Evolutionary conservation across 148 eudicot genomes (phyloP).

Genomic region (Pharnaceum exiguum): DNA sequence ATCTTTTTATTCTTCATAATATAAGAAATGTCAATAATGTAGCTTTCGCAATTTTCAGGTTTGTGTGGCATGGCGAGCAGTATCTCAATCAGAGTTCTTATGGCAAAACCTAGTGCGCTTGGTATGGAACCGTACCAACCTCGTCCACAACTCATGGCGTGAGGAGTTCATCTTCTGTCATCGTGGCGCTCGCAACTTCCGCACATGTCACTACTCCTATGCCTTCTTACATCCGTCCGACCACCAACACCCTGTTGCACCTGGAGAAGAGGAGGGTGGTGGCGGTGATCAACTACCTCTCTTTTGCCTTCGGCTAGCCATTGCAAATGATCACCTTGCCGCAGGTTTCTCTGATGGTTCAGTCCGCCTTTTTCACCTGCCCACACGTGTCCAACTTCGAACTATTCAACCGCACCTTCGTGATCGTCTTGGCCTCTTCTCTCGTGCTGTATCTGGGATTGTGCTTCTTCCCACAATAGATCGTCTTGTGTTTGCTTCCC

Average conservation of each 20-base stretch:
- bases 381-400: constrained; percentile 39
- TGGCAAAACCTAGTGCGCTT: constrained; percentile 74
- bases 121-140: constrained; percentile 50
- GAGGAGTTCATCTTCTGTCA: constrained; percentile 70
- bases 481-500: constrained; percentile 57
- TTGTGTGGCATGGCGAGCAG: constrained; percentile 77
- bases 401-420: constrained; percentile 57
- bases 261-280: constrained; percentile 22
- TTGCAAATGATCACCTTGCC: constrained; percentile 54
- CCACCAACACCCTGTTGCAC: constrained; percentile 7
- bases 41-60: constrained; percentile 36
- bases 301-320: constrained; percentile 63
- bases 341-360: constrained; percentile 84
- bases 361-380: constrained; percentile 59
- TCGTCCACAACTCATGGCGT: constrained; percentile 50
- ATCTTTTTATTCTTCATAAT: background rate
- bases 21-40: too few species aligned
- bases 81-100: constrained; percentile 63
- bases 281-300: constrained; percentile 29
- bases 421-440: constrained; percentile 58
- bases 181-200: constrained; percentile 69
- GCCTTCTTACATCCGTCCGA: constrained; percentile 36
- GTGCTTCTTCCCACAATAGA: constrained; percentile 29
- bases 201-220: constrained; percentile 27
- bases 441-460: constrained; percentile 69